Conservation (phyloP, 164 flowering plant species). For the Tetrastigma voinierianum region DNA sequence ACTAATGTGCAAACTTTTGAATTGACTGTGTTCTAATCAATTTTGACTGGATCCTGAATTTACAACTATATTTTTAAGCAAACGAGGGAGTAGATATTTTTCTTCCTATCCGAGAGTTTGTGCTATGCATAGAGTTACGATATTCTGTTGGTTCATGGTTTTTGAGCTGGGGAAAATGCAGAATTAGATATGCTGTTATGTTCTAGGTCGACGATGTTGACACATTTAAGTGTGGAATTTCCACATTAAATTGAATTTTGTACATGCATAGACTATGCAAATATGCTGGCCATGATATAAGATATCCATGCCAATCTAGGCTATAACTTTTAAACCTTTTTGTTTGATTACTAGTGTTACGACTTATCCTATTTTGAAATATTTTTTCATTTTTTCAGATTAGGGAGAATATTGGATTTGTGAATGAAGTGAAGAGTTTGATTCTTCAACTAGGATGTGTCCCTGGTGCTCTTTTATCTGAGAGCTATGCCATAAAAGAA, state of each 20-base stretch:
- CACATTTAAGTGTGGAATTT: too few relatives aligned
- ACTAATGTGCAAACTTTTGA: background rate
- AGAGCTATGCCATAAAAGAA: conserved; percentile 28
- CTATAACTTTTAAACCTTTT: background rate
- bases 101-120: too few relatives aligned
- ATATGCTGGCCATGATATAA: background rate
- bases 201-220: too few relatives aligned
- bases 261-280: too few relatives aligned
- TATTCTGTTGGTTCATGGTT: too few relatives aligned
- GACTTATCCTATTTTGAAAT: background rate
- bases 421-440: conserved; percentile 60
- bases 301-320: background rate
- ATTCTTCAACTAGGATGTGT: conserved; percentile 62
- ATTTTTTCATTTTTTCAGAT: conserved; percentile 46
- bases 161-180: too few relatives aligned
- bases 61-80: background rate
- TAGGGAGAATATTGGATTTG: conserved; percentile 64
- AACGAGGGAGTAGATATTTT: background rate
- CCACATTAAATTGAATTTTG: too few relatives aligned
- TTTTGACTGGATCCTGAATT: background rate
- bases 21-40: background rate
- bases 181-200: too few relatives aligned
- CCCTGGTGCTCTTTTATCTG: conserved; percentile 52
- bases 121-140: too few relatives aligned
- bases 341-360: background rate